Evolutionary conservation across 352 stramenopile genomes (phyloP).

Genomic region (Globisporangium radiosum): DNA sequence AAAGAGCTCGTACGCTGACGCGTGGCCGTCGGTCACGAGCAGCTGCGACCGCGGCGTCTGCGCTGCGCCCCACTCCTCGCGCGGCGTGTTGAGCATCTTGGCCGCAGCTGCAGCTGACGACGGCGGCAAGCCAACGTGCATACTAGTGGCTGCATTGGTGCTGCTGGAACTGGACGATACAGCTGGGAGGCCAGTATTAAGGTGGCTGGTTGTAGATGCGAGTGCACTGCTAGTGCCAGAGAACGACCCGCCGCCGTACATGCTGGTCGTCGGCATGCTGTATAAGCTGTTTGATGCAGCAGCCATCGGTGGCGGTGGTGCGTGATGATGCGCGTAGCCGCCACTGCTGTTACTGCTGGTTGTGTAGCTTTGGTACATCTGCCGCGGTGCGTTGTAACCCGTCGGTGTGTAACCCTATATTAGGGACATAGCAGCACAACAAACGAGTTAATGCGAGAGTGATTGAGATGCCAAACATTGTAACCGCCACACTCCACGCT

Average conservation of each 20-base stretch:
- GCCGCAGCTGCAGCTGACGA: conserved; percentile 30
- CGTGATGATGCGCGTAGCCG: neutral
- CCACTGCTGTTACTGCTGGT: neutral
- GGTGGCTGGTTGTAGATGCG: neutral
- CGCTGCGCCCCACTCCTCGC: conserved; percentile 84
- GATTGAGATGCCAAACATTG: no score
- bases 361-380: conserved; percentile 10
- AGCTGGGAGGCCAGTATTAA: neutral
- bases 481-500: neutral
- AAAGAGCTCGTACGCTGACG: conserved; percentile 82
- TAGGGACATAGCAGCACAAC: no score
- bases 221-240: conserved; percentile 5
- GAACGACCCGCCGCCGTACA: conserved; percentile 15
- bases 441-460: no score
- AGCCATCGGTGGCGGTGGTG: neutral
- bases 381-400: conserved; percentile 1
- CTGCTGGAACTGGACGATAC: neutral
- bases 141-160: neutral
- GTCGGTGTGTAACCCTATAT: conserved; percentile 5
- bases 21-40: conserved; percentile 75
- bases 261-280: conserved; percentile 9
- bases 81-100: conserved; percentile 56
- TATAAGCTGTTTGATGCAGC: conserved; percentile 29
- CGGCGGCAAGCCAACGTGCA: conserved; percentile 28
- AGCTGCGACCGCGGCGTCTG: conserved; percentile 79